Base-by-base conservation (phyloP, 2,329 filamentous ascomycete species). In the Hypoxylon sp. region DNA sequence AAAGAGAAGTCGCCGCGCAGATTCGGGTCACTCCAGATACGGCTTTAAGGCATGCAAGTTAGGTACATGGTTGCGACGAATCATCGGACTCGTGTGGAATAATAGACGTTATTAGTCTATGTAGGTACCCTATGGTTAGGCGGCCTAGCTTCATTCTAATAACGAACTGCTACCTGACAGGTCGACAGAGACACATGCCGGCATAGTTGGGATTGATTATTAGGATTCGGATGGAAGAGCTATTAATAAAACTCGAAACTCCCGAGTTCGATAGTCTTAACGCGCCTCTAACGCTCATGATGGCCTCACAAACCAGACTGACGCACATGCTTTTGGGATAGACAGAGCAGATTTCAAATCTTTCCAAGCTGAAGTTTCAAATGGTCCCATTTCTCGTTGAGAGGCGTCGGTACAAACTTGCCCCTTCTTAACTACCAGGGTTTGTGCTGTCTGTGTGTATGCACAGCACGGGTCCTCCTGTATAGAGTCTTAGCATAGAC, bases 71-170 rank as follows among this genome's bases (percentile, higher is more conserved):
- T 6, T 25, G 44, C 40, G 51, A 51, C 58, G 49, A 69, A 66
- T 69, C 49, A 69, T 35, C 48, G 30, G 53, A 27, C 40, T 60
- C 37, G 25, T 35, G 22, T 63, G 40, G 50, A 56, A 50, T 57
- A 56, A 58, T 64, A 54, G 56, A 67, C 40, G 63, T 61, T 64
- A 70, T 58, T 69, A 67, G 54, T 67, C 54, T 60, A 70, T 70
- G 69, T 71, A 71, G 69, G 69, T 71, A 71, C 69, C 61, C 66
- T 69, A 64, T 27, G 40, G 33, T 70, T 68, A 63, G 58, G 55
- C 54, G 53, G 46, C 46, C 63, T 69, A 66, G 54, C 44, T 63
- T 58, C 48, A 17, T 60, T 20, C 51, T 57, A 57, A 35, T 22
- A 55, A 62, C 31, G 37, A 55, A 56, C 51, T 17, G n/a, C 50